phyloP scores from a whole-genome alignment of 805 yeast species.

The Yamadazyma kitorensis region DNA sequence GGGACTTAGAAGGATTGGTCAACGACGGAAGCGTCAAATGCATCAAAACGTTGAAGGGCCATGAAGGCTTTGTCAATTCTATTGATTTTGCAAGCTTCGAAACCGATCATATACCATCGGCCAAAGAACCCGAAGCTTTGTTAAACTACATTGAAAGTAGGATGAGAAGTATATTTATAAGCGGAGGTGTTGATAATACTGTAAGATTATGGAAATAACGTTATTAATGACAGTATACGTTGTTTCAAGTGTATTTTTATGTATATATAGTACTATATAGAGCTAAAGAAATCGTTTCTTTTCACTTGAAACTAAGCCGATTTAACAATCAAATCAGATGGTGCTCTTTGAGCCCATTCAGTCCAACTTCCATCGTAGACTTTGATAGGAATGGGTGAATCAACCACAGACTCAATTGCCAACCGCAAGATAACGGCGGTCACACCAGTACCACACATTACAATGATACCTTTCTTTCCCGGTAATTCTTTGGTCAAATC shows the following conservation, averaged over 20 bases:
- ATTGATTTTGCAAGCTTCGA: slow-evolving; percentile 52
- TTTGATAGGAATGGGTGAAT: slow-evolving; percentile 34
- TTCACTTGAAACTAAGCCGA: too few species aligned
- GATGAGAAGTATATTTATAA: slow-evolving; percentile 61
- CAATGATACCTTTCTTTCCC: slow-evolving; percentile 60
- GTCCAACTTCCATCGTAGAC: slow-evolving; percentile 82
- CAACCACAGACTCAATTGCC: slow-evolving; percentile 48
- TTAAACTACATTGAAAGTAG: slow-evolving; percentile 36
- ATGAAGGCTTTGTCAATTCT: slow-evolving; percentile 74
- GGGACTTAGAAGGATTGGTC: slow-evolving; percentile 58
- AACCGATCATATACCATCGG: slow-evolving; percentile 4
- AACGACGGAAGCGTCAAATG: slow-evolving; percentile 43
- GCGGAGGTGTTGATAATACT: slow-evolving; percentile 61
- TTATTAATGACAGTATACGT: background rate
- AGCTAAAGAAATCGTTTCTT: too few species aligned
- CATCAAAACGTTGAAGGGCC: slow-evolving; percentile 52
- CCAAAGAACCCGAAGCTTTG: slow-evolving; percentile 24
- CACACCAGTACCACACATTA: slow-evolving; percentile 96
- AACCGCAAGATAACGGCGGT: slow-evolving; percentile 85
- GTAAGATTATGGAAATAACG: slow-evolving; percentile 50
- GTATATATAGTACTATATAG: too few species aligned
- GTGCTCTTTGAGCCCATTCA: slow-evolving; percentile 82
- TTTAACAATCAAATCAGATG: slow-evolving; percentile 46
- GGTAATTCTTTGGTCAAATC: slow-evolving; percentile 25
- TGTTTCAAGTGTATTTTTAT: slow-evolving; percentile 2